These are phyloP conservation scores for Pyrus pyrifolia DNA, from an alignment of 306 rosid genomes.

Conservation along the genomic window DNA sequence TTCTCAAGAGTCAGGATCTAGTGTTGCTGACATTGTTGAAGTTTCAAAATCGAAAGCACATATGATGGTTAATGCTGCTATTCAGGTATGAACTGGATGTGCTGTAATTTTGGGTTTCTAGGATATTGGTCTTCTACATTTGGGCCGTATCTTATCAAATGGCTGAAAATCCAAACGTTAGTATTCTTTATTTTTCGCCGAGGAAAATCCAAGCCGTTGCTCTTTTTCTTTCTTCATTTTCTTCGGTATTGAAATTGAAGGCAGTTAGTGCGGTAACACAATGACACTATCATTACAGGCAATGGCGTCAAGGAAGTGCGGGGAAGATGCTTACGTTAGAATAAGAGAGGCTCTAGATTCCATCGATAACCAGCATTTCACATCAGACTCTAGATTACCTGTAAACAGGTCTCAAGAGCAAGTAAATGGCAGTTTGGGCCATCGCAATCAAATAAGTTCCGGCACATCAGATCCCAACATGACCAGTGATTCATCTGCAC, in stretches of 20 bases:
- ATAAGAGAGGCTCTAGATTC: conserved; percentile 69
- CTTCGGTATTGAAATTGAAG: background rate
- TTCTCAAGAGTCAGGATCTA: conserved; percentile 53
- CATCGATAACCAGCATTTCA: conserved; percentile 40
- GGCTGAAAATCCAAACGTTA: conserved; percentile 3
- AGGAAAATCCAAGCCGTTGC: background rate
- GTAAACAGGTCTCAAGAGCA: conserved; percentile 47
- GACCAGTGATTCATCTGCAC: conserved; percentile 36
- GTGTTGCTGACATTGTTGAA: conserved; percentile 54
- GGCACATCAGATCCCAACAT: conserved; percentile 31
- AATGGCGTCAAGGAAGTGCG: conserved; percentile 59
- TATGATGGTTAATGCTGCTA: conserved; percentile 75
- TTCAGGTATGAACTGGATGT: conserved; percentile 46
- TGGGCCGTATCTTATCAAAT: background rate
- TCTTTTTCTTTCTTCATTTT: background rate
- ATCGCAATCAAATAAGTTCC: conserved; percentile 27
- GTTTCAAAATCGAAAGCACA: conserved; percentile 65
- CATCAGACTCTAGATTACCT: conserved; percentile 34
- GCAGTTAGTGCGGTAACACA: background rate
- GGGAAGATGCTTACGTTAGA: conserved; percentile 62
- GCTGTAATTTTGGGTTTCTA: background rate
- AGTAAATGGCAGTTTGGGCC: conserved; percentile 41
- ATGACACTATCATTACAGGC: conserved; percentile 46
- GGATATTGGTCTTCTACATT: background rate
- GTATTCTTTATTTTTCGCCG: background rate